Evolutionary conservation across 1,139 yeast species (phyloP), one percentile per base, ranked within the genome.

Genomic region (Suhomyces coccinellae): DNA sequence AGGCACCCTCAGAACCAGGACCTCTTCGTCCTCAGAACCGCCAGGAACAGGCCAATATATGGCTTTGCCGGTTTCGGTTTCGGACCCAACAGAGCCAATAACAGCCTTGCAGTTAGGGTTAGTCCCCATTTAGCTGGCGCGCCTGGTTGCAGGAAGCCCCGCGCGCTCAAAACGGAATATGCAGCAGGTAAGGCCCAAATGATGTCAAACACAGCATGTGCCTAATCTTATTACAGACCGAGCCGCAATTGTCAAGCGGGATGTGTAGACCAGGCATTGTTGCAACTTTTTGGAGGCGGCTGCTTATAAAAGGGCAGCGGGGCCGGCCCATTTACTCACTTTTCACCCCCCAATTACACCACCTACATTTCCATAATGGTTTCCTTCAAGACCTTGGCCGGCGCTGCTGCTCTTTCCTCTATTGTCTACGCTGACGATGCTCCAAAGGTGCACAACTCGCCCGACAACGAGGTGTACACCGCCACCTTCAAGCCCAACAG

Each of bases 361-460:
- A 22, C 10, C 20, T 9, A n/a, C 20, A 4, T 30, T 35, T 26
- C 24, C 15, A 28, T 11, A 37, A 47, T 49, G 52, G 50, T 47
- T 28, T 46, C 50, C 33, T 15, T 41, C 34, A 30, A 37, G 20
- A 35, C 32, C 14, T 26, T 41, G 28, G 33, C 38, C 24, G 31
- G 35, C 27, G 43, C 44, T 30, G 36, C 46, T 10, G 40, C 40
- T 31, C 20, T 48, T 24, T 31, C 52, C n/a, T 41, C 51, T 22
- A 40, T 50, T 20, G 54, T 53, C 24, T 35, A 46, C 22, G 63
- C 59, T 5, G 62, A 47, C 11, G 50, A 56, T 3, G 67, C 69
- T n/a, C 69, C 69, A 24, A 52, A 52, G 16, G 55, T 54, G 14
- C 44, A 53, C n/a, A 64, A 67, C 52, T 64, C 69, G 7, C 64